Conservation (phyloP, 2,329 filamentous ascomycete genomes). For the Calonectria multiphialidica region DNA sequence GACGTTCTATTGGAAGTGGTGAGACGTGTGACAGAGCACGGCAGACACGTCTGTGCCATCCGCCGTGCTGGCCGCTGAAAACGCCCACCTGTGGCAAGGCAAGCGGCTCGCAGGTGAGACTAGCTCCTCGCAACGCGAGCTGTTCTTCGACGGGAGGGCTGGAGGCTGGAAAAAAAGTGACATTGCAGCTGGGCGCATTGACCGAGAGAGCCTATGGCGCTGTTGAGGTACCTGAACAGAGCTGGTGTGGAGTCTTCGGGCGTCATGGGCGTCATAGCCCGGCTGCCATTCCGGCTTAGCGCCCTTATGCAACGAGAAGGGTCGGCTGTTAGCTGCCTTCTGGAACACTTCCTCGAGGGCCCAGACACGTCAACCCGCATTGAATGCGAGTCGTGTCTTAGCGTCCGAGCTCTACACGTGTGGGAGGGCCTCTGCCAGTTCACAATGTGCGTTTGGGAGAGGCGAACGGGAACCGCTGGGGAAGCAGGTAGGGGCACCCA, state of each 20-base stretch:
- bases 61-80: not conserved
- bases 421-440: not conserved
- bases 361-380: conserved; percentile 8
- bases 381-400: not conserved
- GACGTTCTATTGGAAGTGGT: conserved; percentile 2
- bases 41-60: not conserved
- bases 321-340: conserved; percentile 24
- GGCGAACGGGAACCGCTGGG: conserved; percentile 1
- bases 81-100: not conserved
- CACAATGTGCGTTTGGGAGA: not conserved
- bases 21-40: conserved; percentile 9
- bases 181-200: conserved; percentile 11
- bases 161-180: not conserved
- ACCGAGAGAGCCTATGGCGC: not conserved
- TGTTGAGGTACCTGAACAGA: conserved; percentile 3
- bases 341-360: conserved; percentile 29
- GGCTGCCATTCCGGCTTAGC: conserved; percentile 19
- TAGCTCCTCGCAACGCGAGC: not conserved
- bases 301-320: conserved; percentile 25
- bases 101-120: not conserved
- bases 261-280: not conserved
- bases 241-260: conserved; percentile 18
- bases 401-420: not conserved
- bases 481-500: not conserved
- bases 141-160: not conserved